These are phyloP conservation scores for Lentinula novae-zelandiae DNA, from an alignment of 1,284 basidiomycete species.

Conservation along the genomic window DNA sequence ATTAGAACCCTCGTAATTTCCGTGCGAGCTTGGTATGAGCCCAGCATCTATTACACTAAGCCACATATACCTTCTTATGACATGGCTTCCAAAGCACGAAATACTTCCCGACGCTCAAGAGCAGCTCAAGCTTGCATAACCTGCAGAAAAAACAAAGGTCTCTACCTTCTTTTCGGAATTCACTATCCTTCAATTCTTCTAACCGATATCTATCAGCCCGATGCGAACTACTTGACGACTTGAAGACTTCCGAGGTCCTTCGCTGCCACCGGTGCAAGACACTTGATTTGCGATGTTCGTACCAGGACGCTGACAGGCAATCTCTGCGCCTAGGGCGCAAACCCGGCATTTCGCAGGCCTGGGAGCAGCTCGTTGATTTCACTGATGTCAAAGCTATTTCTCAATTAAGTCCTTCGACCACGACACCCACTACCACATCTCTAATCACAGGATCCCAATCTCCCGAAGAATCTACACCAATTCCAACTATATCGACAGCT, in stretches of 20 bases:
- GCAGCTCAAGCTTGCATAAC: constrained; percentile 5
- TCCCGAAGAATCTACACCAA: neutral
- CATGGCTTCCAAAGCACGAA: neutral
- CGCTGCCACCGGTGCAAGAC: constrained; percentile 13
- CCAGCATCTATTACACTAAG: no score
- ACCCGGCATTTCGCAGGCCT: neutral
- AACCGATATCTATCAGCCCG: neutral
- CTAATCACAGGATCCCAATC: neutral
- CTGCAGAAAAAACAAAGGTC: constrained; percentile 8
- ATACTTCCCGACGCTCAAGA: neutral
- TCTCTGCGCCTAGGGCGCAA: constrained; percentile 2
- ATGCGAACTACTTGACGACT: constrained; percentile 11
- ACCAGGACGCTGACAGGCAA: constrained; percentile 8
- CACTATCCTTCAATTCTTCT: neutral
- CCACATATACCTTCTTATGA: no score
- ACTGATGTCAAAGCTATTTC: neutral
- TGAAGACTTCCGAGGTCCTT: neutral
- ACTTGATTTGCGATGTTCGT: constrained; percentile 9
- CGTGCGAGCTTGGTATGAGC: no score
- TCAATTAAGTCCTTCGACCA: neutral
- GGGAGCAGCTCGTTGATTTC: constrained; percentile 8
- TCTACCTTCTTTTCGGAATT: neutral
- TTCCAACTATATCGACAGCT: neutral
- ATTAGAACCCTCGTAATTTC: no score
- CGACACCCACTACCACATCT: neutral